Base-by-base conservation (phyloP, 2,329 filamentous ascomycete species). In the Colletotrichum paranaense region DNA sequence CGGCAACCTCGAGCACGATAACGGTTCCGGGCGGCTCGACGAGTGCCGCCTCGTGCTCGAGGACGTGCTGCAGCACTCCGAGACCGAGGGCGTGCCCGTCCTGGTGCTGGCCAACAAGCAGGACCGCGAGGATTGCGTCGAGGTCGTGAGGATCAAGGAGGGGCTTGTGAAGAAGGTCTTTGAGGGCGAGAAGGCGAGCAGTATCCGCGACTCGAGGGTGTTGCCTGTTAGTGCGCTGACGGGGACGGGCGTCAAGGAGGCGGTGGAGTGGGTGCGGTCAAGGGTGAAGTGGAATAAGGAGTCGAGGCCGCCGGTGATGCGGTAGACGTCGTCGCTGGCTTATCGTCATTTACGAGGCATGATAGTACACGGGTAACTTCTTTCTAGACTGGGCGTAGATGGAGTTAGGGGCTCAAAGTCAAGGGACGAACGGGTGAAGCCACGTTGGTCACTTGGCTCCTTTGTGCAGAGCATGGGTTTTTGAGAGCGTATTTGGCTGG, bases 261-360 rank as follows among this genome's bases (percentile, higher is more conserved):
- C 97, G 1, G 93, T 99, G n/a, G 97, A 98, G 80, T 99, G 97
- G 97, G 87, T 99, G 72, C 92, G 94, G 80, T 96, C 92, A 77
- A 88, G 97, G 74, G 95, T 98, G 32, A 95, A 94, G 83, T 98
- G 97, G 95, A 98, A 98, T 82, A 98, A 97, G 84, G 96, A 98
- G 83, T 92, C 91, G 5, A 89, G 97, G 74, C 95, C 96, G 75
- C 97, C 97, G 2, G 92, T 97, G 65, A 98, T 98, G 95, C 90
- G 95, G 84, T 98, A 87, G 89, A 35, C 32, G 32, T 8, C 22
- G 16, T 11, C 26, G 11, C 14, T 19, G 12, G 24, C n/a, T 22
- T 22, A 16, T 30, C 16, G 26, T 24, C 42, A 28, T 62, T 73
- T 53, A 73, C 49, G 67, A 73, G 60, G 60, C 67, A 73, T 73